A percentile compares a stretch with the other conserved stretches of the same genome.
Evolutionary conservation across 2,329 filamentous ascomycete genomes (phyloP).

Genomic region (Penicillium thymicola): DNA sequence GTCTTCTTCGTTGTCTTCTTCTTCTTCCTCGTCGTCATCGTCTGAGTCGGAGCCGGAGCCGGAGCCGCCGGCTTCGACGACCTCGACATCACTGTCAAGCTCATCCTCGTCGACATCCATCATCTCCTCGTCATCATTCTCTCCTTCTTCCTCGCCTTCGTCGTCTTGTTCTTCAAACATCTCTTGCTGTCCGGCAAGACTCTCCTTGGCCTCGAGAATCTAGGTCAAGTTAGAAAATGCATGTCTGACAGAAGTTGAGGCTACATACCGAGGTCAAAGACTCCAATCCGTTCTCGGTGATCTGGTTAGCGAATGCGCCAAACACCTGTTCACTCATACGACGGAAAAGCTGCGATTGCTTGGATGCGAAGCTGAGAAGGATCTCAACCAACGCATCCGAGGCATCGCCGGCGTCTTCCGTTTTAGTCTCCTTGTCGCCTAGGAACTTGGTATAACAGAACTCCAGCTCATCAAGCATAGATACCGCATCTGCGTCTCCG

Average conservation of each 20-base stretch:
- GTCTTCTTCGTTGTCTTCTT: constrained; percentile 45
- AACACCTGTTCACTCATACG: constrained; percentile 89
- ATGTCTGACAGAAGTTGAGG: not conserved
- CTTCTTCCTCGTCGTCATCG: constrained; percentile 29
- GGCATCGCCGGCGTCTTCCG: constrained; percentile 47
- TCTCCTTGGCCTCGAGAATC: constrained; percentile 76
- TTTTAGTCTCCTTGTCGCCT: constrained; percentile 50
- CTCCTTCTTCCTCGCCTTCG: constrained; percentile 35
- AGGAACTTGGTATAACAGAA: constrained; percentile 66
- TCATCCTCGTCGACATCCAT: constrained; percentile 46
- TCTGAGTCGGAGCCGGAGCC: constrained; percentile 44
- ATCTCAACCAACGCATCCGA: constrained; percentile 82
- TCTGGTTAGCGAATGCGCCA: constrained; percentile 70
- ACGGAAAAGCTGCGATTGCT: constrained; percentile 77
- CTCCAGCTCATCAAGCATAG: constrained; percentile 77
- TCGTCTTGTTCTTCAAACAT: constrained; percentile 71
- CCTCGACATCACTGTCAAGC: constrained; percentile 37
- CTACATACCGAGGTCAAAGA: constrained; percentile 50
- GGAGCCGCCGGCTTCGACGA: constrained; percentile 35
- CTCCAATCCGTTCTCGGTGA: constrained; percentile 70
- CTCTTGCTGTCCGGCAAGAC: constrained; percentile 75
- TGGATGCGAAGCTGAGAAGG: constrained; percentile 82
- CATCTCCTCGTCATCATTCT: constrained; percentile 46
- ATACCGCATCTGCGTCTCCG: constrained; percentile 79
- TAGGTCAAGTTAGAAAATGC: constrained; percentile 50